Base-by-base conservation (phyloP, 306 rosid genomes). In the Cicer bijugum region DNA sequence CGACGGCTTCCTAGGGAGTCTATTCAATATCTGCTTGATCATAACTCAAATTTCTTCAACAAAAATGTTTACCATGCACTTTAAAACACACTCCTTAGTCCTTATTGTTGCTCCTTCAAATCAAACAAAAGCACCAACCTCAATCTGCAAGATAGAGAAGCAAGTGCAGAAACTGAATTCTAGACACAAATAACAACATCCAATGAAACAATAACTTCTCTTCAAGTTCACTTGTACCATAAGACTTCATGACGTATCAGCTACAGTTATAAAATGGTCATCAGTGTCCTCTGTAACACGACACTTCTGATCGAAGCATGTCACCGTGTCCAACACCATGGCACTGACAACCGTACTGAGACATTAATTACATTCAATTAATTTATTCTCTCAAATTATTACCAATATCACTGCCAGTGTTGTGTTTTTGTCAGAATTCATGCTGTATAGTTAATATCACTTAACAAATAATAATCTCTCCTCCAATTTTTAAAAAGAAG, bases 1-100 rank as follows among this genome's bases (percentile, higher is more conserved):
- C 3, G 94, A 88, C 65, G 93, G 88, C 85, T 94, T 94, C 69
- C 90, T 82, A 17, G 98, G 98, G 65, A 94, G 83, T 92, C 84
- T 91, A 86, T 91, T 91, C 20, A 94, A 72, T 82, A 94, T 84
- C 82, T 91, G 88, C 81, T 94, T 94, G 87, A 94, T 88, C 98
- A 94, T 94, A 85, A 74, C 92, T 91, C 61, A 1, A 83, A 48
- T 39, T 46, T 64, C 60, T 39, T 82, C 81, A 69, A 56, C 60
- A 33, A 85, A 68, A 51, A 55, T 46, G 57, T 73, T 58, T 78
- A 75, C 67, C 67, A 65, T 61, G 62, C 84, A 77, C 82, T 81
- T 67, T 44, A 75, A 67, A 83, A 81, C 75, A 46, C 82, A 74
- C 68, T 55, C 40, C 57, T 39, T 62, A 75, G 42, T 50, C 28